Percentiles rank a stretch among this genome's conserved stretches.
These are phyloP conservation scores for Themeda triandra DNA, from an alignment of 176 grass and related monocot species.

Conservation along the genomic window DNA sequence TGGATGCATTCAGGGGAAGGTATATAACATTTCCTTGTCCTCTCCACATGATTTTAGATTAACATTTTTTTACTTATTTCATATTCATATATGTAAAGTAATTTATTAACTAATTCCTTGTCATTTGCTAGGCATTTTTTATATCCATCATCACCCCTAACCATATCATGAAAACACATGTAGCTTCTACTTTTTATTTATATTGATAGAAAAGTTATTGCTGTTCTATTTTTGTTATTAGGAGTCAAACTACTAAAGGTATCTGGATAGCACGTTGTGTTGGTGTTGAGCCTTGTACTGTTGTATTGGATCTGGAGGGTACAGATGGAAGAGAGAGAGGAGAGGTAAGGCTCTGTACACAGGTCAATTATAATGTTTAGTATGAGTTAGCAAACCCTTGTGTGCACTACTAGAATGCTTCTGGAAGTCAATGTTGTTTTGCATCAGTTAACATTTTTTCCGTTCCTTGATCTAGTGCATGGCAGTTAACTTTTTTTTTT, in stretches of 20 bases:
- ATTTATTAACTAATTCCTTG: neutral
- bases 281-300: slow-evolving; percentile 83
- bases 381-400: neutral
- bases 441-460: neutral
- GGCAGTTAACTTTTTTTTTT: neutral
- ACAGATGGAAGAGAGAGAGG: slow-evolving; percentile 97
- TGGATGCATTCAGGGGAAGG: slow-evolving; percentile 96
- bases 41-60: neutral
- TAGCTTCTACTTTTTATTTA: neutral
- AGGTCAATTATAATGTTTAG: neutral
- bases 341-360: slow-evolving; percentile 56
- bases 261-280: slow-evolving; percentile 82
- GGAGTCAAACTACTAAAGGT: slow-evolving; percentile 98
- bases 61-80: neutral
- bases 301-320: slow-evolving; percentile 91
- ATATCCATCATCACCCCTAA: neutral
- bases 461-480: neutral
- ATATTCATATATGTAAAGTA: neutral
- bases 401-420: neutral
- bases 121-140: neutral
- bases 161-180: slow-evolving; percentile 1
- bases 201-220: neutral
- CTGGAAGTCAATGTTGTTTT: neutral
- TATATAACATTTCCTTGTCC: slow-evolving; percentile 5
- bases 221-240: slow-evolving; percentile 33